Base-by-base conservation (phyloP, 345 rosid species). In the Camelina hispida region DNA sequence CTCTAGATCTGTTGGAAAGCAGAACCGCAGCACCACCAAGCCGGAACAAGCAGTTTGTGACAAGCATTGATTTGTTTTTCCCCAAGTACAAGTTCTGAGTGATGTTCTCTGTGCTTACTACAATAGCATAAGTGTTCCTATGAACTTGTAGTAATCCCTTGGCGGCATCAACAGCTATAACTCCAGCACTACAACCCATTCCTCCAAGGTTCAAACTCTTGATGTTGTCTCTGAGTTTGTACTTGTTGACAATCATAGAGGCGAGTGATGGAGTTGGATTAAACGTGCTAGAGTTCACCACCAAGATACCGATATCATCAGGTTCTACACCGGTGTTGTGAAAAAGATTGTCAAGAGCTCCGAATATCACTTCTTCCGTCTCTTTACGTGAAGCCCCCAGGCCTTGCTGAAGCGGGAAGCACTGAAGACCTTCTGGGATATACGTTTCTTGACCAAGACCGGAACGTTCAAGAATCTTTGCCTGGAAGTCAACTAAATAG, bases 381-480 rank as follows among this genome's bases (percentile, higher is more conserved):
- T 94, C 98, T 72, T 87, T 86, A 52, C 98, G 85, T 0, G 98
- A 97, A n/a, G 95, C 93, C 0, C 85, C 87, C 88, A 90, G 84
- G 61, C 82, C 87, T 9, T 91, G 97, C 52, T 86, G 76, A 9
- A 96, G 96, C 0, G 98, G 97, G n/a, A 91, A 66, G 32, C 59
- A 78, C 57, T 81, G 91, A 83, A 94, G 84, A 30, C 95, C 92
- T 56, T 90, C 88, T 1, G 98, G 97, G 28, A 80, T 88, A 30
- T 79, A 85, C 0, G 98, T 94, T 74, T 91, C 97, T 44, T 88
- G 93, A 51, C 98, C 98, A 1, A 94, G 95, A 38, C 98, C 97
- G 1, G 97, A 91, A 50, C 97, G 85, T 61, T 87, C 92, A 70
- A 91, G 76, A 60, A 94, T 88, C 89, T 85, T 94, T 56, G 85